Base-by-base conservation (phyloP, 352 stramenopile species). In the Pythium sukuiense region DNA sequence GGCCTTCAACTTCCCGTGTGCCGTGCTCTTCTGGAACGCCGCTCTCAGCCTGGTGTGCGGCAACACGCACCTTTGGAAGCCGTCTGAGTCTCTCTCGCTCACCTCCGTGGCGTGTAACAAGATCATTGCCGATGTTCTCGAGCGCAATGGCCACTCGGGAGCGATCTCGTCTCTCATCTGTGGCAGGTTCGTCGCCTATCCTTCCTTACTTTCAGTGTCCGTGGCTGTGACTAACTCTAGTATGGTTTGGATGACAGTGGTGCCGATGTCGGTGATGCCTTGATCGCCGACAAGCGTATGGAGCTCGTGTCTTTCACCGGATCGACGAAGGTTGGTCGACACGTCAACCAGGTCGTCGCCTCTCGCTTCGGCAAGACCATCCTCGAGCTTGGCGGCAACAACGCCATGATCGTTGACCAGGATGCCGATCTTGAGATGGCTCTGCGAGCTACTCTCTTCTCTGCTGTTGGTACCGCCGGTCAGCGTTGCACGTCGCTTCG, bases 1-100 rank as follows among this genome's bases (percentile, higher is more conserved):
- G 57, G 92, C 93, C 20, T 98, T 98, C 76, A 98, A 98, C 84
- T 98, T 98, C 65, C 92, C 92, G 14, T 93, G 87, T 59, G 91
- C 91, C 26, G 85, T 93, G 70, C 70, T 93, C 32, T 93, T 93
- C 74, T 98, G 93, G 93, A 98, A 98, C 74, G 76, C 88, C 4
- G 88, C 92, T 6, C 58, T 98, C 35, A 96, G 87, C 74, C 67
- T 97, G 2, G 88, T 98, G 52, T 94, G 82, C 66, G 92, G 92
- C 50, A 97, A 98, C 84, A 95, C 88, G 24, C 88, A 97, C 65
- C 69, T 98, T 20, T 97, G 93, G 90, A 98, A 98, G 73, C 88
- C 88, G 20, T 90, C 90, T 24, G 85, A 95, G 70, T 96, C 90
- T 48, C 79, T 98, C 54, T 93, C 84, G 54, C 76, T 96, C 35